Evolutionary conservation across 176 grass and related monocot species (phyloP).

Genomic region (Rhynchospora tenuis): DNA sequence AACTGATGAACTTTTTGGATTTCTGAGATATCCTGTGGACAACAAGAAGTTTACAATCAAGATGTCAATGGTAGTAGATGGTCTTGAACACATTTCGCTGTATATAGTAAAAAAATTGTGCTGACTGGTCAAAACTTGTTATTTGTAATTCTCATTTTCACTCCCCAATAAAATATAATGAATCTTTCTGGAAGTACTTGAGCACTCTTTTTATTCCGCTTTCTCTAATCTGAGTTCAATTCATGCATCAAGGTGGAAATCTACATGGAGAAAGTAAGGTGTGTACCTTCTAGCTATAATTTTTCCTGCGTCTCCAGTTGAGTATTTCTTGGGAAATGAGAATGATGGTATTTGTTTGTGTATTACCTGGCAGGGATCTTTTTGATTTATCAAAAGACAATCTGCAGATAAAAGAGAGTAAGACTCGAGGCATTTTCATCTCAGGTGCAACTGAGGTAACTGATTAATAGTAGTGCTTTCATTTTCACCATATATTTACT

Average conservation of each 20-base stretch:
- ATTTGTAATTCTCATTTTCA: neutral
- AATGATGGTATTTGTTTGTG: neutral
- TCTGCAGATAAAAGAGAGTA: conserved; percentile 87
- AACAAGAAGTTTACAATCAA: conserved; percentile 47
- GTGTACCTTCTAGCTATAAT: conserved; percentile 2
- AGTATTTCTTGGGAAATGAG: conserved; percentile 3
- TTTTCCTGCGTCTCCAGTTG: neutral
- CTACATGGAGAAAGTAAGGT: conserved; percentile 95
- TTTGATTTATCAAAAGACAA: conserved; percentile 94
- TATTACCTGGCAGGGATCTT: conserved; percentile 61
- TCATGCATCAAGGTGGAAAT: conserved; percentile 61
- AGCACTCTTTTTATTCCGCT: neutral
- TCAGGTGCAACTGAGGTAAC: conserved; percentile 76
- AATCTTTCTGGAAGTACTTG: neutral
- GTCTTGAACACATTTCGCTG: neutral
- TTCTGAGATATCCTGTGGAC: conserved; percentile 37
- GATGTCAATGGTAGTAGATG: conserved; percentile 60
- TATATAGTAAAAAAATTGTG: neutral
- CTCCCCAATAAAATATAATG: neutral
- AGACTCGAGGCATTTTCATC: conserved; percentile 80
- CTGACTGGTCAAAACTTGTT: neutral
- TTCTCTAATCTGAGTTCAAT: conserved; percentile 17
- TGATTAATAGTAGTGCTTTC: neutral
- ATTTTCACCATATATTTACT: conserved; percentile 12
- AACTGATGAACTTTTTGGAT: conserved; percentile 63